Percentiles rank a stretch among this genome's conserved stretches.
phyloP scores from a whole-genome alignment of 306 rosid species.

The Citrullus mucosospermus region DNA sequence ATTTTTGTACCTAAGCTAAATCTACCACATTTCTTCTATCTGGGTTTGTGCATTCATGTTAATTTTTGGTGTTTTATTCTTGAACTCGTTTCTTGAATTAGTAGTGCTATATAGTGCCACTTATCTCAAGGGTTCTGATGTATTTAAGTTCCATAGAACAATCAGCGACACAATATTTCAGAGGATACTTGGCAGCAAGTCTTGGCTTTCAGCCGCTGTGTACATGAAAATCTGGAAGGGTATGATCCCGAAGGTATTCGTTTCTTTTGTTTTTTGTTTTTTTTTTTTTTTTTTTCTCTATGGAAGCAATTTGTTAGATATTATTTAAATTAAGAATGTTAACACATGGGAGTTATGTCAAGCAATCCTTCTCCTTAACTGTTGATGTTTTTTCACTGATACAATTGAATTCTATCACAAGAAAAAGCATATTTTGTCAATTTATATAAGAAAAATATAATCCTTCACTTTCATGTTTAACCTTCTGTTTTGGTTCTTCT shows the following conservation, averaged over 20 bases:
- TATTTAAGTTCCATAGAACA: constrained; percentile 43
- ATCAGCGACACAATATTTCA: constrained; percentile 84
- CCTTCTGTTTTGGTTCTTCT: not conserved
- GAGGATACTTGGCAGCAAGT: constrained; percentile 98
- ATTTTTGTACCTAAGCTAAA: not conserved
- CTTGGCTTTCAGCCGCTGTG: constrained; percentile 84
- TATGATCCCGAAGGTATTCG: constrained; percentile 90
- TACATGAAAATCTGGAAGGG: constrained; percentile 74
- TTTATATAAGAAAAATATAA: not conserved
- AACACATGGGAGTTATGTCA: not conserved
- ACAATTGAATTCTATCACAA: not conserved
- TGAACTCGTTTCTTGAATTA: not conserved
- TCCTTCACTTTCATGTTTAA: not conserved
- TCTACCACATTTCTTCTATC: not conserved
- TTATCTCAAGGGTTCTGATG: constrained; percentile 17
- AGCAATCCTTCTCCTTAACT: not conserved
- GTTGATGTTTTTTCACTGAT: not conserved
- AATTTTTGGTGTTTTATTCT: not conserved
- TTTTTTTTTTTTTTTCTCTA: not conserved
- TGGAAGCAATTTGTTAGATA: not conserved
- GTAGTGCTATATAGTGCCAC: not conserved
- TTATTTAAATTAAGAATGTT: not conserved
- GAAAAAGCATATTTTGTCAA: not conserved
- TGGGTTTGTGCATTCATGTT: not conserved
- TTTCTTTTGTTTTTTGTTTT: not conserved